A percentile compares a stretch with the other conserved stretches of the same genome.
Conservation (phyloP, 148 eudicot species). For the Fagopyrum esculentum region DNA sequence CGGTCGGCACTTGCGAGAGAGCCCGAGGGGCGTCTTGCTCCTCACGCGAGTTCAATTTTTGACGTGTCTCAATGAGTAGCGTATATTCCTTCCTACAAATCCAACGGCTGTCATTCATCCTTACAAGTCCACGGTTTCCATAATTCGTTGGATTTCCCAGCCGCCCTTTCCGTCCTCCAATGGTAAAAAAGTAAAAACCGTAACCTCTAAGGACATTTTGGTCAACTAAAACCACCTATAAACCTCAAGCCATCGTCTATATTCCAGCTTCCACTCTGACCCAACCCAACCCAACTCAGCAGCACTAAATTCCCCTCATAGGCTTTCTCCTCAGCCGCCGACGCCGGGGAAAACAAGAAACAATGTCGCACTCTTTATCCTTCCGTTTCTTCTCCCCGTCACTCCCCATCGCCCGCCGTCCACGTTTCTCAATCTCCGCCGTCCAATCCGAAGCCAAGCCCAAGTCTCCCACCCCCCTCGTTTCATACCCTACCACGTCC, state of each 20-base stretch:
- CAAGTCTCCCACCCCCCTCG: constrained; percentile 5
- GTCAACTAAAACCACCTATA: constrained; percentile 2
- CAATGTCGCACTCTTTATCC: constrained; percentile 22
- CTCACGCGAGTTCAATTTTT: too few relatives aligned
- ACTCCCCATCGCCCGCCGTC: not conserved
- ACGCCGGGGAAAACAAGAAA: not conserved
- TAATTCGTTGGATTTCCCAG: not conserved
- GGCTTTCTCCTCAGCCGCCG: not conserved
- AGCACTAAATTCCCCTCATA: constrained; percentile 6
- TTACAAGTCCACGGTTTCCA: not conserved
- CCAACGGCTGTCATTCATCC: not conserved
- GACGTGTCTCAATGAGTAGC: too few relatives aligned
- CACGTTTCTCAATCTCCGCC: constrained; percentile 13
- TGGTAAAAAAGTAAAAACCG: not conserved
- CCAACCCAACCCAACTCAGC: not conserved
- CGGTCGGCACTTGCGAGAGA: too few relatives aligned
- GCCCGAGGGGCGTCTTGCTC: too few relatives aligned
- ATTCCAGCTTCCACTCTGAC: too few relatives aligned
- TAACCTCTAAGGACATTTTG: not conserved
- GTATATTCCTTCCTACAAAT: not conserved
- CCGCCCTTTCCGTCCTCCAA: not conserved
- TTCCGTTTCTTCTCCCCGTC: constrained; percentile 21
- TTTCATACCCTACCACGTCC: not conserved
- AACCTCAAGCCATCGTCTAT: not conserved
- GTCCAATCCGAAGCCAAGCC: constrained; percentile 18